Evolutionary conservation across 208 protist species (phyloP), one percentile per base, ranked within the genome.

Genomic region (Acanthamoeba lenticulata): DNA sequence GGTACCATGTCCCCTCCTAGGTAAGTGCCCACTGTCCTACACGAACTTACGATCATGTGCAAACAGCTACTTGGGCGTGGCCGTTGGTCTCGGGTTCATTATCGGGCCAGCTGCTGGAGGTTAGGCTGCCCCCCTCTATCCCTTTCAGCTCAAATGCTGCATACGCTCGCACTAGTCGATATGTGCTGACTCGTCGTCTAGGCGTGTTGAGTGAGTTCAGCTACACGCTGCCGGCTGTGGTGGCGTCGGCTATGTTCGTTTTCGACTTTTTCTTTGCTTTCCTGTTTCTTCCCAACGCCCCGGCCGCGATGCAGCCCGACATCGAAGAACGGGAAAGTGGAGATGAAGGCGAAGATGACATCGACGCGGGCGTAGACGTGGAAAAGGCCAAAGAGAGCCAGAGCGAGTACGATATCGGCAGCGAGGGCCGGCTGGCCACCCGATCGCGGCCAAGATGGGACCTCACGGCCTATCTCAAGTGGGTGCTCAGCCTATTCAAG

Each of bases 41-140:
- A n/a, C n/a, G n/a, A n/a, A n/a, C n/a, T 60, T 27, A 21, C 52
- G 52, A 60, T 60, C 52, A 60, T n/a, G n/a, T n/a, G n/a, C n/a
- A n/a, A 24, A 34, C 79, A 89, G 79, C 36, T 60, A 38, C 49
- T 44, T 89, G 15, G 79, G 79, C 24, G 49, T 62, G 0, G 79
- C 44, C 27, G 42, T 62, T 7, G 79, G 79, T 34, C 15, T 89
- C 21, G 79, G 79, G 24, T 89, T 89, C 45, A 89, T 89, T 34
- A 62, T 89, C 79, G 79, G 79, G 7, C 79, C 79, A 42, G 44
- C 45, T 24, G 7, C 60, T n/a, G 79, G 79, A 89, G 77, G 77
- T 86, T 79, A 0, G 32, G 0, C n/a, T 62, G 4, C 24, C 69
- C 40, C 29, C 38, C 13, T 21, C 1, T 79, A 1, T 36, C n/a